A percentile compares a stretch with the other conserved stretches of the same genome.
phyloP scores from a whole-genome alignment of 2,329 filamentous ascomycete species.

The Teratosphaeria zuluensis region DNA sequence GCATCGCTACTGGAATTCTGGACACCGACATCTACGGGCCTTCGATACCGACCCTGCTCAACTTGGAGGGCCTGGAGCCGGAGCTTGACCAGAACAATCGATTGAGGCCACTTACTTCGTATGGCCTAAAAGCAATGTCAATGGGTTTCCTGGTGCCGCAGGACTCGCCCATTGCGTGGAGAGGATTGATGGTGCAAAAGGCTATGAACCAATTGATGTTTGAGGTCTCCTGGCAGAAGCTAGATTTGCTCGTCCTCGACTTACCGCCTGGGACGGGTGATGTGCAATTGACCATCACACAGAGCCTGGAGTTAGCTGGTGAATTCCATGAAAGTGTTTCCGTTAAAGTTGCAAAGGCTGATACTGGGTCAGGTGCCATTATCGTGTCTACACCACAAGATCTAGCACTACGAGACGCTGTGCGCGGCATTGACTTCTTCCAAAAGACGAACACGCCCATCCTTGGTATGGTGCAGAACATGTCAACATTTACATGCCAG shows the following conservation, averaged over 20 bases:
- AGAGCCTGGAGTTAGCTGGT: constrained; percentile 83
- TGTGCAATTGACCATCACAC: constrained; percentile 91
- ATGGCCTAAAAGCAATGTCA: constrained; percentile 95
- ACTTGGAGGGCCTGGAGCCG: constrained; percentile 33
- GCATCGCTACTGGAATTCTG: constrained; percentile 74
- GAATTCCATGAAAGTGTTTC: neutral
- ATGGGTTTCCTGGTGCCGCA: constrained; percentile 88
- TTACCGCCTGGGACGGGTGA: constrained; percentile 91
- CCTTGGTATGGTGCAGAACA: constrained; percentile 84
- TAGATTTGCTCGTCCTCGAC: constrained; percentile 84
- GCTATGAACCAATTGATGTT: constrained; percentile 91
- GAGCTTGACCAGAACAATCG: constrained; percentile 48
- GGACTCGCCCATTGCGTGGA: constrained; percentile 80
- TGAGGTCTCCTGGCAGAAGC: constrained; percentile 83
- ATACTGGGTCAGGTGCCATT: constrained; percentile 50
- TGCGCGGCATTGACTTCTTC: constrained; percentile 90
- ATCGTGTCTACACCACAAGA: constrained; percentile 93
- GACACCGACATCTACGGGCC: constrained; percentile 97
- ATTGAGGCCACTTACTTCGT: constrained; percentile 80
- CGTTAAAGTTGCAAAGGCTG: neutral
- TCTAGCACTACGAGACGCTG: constrained; percentile 80
- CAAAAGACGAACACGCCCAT: constrained; percentile 71
- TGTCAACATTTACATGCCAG: constrained; percentile 76
- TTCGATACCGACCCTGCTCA: constrained; percentile 81
- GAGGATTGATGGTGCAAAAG: constrained; percentile 95